A percentile compares a stretch with the other conserved stretches of the same genome.
Conservation (phyloP, 257 asterid genomes). For the Salvia miltiorrhiza region DNA sequence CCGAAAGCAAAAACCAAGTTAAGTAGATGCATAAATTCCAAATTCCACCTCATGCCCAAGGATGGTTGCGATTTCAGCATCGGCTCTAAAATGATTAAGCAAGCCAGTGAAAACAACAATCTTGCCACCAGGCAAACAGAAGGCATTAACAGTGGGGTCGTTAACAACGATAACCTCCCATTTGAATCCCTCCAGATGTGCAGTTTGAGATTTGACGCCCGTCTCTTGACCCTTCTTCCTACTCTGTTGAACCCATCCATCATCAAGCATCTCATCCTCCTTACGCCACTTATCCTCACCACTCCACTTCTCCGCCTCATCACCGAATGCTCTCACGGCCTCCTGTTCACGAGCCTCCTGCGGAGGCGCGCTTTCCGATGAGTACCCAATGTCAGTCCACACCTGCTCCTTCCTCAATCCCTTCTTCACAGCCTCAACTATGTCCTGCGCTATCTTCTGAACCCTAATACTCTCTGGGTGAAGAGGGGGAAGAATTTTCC, state of each 20-base stretch:
- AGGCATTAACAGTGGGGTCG: slow-evolving; percentile 73
- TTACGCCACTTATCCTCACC: slow-evolving; percentile 61
- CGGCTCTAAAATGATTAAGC: slow-evolving; percentile 72
- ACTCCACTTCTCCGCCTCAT: slow-evolving; percentile 53
- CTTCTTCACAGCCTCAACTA: slow-evolving; percentile 72
- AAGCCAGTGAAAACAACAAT: slow-evolving; percentile 90
- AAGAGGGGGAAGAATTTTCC: slow-evolving; percentile 76
- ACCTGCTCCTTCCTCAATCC: slow-evolving; percentile 75
- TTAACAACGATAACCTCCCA: slow-evolving; percentile 92
- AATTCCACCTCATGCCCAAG: slow-evolving; percentile 78
- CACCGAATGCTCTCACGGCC: slow-evolving; percentile 34
- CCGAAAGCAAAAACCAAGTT: neutral
- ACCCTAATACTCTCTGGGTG: slow-evolving; percentile 90
- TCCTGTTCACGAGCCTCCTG: slow-evolving; percentile 30
- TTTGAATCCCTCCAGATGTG: slow-evolving; percentile 74
- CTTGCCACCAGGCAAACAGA: slow-evolving; percentile 93
- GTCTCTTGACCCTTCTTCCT: slow-evolving; percentile 66
- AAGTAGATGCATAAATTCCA: neutral
- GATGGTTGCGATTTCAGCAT: slow-evolving; percentile 84
- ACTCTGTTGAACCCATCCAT: slow-evolving; percentile 75
- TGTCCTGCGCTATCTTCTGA: slow-evolving; percentile 58
- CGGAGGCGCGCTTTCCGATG: slow-evolving; percentile 30
- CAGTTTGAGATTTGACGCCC: slow-evolving; percentile 46
- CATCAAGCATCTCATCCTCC: slow-evolving; percentile 85
- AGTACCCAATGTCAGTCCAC: slow-evolving; percentile 72